Evolutionary conservation across 345 rosid genomes (phyloP).

Genomic region (Arabidopsis arenosa): DNA sequence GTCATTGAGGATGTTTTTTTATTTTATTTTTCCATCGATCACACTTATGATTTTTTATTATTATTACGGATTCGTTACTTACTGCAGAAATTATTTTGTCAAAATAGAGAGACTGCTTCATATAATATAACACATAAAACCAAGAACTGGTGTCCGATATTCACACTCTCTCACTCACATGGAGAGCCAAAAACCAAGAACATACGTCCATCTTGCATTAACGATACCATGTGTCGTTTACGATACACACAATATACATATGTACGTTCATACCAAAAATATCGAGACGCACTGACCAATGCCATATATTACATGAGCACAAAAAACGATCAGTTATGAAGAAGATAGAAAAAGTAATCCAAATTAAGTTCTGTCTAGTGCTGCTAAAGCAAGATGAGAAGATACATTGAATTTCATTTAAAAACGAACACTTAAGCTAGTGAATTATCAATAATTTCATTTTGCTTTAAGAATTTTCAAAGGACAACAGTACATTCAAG

Average conservation of each 20-base stretch:
- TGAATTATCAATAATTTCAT: not conserved
- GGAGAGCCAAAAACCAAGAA: slow-evolving; percentile 22
- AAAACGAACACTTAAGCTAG: slow-evolving; percentile 2
- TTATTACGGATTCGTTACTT: not conserved
- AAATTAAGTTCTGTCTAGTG: not conserved
- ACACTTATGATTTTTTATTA: not conserved
- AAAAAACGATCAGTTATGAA: not conserved
- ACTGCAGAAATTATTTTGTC: slow-evolving; percentile 16
- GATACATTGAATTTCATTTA: not conserved
- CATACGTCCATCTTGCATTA: slow-evolving; percentile 17
- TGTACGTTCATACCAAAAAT: not conserved
- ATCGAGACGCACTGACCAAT: slow-evolving; percentile 6
- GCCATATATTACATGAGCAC: not conserved
- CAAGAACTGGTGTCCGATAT: slow-evolving; percentile 2
- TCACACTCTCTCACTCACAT: slow-evolving; percentile 38
- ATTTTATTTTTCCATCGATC: not conserved
- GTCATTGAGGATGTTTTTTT: slow-evolving; percentile 1
- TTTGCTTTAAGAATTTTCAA: not conserved
- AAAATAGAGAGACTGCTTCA: not conserved
- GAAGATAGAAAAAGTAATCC: not conserved
- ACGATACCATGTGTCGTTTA: slow-evolving; percentile 16
- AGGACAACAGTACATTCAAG: not conserved
- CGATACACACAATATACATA: not conserved
- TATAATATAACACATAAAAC: slow-evolving; percentile 22
- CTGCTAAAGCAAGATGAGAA: not conserved